Conservation (phyloP, 176 grass and related monocot species). For the Eleusine indica region DNA sequence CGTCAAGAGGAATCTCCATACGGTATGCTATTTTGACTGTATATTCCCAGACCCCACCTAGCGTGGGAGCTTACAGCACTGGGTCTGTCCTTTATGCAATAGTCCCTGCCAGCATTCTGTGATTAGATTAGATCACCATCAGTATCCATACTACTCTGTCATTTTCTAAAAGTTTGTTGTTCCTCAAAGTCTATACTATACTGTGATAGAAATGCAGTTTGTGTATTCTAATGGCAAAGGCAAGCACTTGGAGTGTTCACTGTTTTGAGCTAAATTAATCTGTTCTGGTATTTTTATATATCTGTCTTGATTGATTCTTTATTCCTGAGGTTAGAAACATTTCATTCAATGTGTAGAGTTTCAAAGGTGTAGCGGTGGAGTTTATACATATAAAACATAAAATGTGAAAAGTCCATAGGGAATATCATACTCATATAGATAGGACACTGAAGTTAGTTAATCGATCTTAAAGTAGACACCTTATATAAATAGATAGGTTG, state of each 20-base stretch:
- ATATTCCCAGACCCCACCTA: too few species aligned
- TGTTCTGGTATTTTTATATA: background rate
- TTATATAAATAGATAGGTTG: too few species aligned
- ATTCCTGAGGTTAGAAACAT: slow-evolving; percentile 13
- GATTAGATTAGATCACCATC: too few species aligned
- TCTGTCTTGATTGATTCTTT: slow-evolving; percentile 16
- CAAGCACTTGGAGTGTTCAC: too few species aligned
- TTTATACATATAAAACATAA: background rate
- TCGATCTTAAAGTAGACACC: too few species aligned
- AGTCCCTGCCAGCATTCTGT: background rate
- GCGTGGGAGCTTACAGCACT: too few species aligned
- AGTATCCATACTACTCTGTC: background rate
- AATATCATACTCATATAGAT: too few species aligned
- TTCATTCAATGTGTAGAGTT: background rate
- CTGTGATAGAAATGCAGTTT: background rate
- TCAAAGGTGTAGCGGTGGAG: background rate
- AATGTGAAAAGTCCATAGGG: background rate
- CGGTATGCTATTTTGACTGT: slow-evolving; percentile 46
- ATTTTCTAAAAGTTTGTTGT: background rate
- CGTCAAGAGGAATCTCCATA: slow-evolving; percentile 92
- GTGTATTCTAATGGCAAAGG: too few species aligned
- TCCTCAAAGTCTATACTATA: background rate
- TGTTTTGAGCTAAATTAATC: background rate
- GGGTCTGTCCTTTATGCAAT: too few species aligned
- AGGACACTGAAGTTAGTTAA: too few species aligned